Percentiles rank a stretch among this genome's conserved stretches.
phyloP scores from a whole-genome alignment of 176 grass and related monocot genomes.

The Avena insularis region DNA sequence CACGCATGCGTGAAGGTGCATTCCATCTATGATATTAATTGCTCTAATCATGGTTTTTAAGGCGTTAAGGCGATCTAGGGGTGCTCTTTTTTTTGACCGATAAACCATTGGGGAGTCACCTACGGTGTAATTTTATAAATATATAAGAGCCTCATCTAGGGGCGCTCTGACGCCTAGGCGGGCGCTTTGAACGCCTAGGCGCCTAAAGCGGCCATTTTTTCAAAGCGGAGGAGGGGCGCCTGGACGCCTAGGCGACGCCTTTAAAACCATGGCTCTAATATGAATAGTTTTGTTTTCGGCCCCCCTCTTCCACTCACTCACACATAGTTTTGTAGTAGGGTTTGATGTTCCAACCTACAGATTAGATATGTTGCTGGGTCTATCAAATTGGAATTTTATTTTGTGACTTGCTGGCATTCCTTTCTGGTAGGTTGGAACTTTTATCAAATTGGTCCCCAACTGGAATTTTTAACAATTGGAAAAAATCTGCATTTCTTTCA shows the following conservation, averaged over 20 bases:
- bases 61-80: no score
- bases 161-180: no score
- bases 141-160: no score
- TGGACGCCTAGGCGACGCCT: no score
- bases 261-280: not conserved
- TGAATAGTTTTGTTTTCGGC: not conserved
- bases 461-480: not conserved
- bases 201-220: no score
- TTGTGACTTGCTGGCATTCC: not conserved
- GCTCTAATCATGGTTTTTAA: not conserved
- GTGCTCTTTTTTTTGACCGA: no score
- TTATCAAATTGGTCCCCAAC: not conserved
- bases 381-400: constrained; percentile 23
- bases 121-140: no score
- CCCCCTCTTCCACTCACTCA: not conserved
- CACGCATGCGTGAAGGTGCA: not conserved
- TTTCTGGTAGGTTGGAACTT: not conserved
- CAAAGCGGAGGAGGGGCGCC: no score
- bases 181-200: no score
- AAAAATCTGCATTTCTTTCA: constrained; percentile 1
- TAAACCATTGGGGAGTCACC: no score
- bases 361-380: constrained; percentile 22
- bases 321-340: not conserved
- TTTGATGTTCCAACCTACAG: not conserved
- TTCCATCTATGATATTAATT: not conserved